Percentiles rank a stretch among this genome's conserved stretches.
phyloP scores from a whole-genome alignment of 2,329 filamentous ascomycete genomes.

The Pseudogymnoascus sp. region DNA sequence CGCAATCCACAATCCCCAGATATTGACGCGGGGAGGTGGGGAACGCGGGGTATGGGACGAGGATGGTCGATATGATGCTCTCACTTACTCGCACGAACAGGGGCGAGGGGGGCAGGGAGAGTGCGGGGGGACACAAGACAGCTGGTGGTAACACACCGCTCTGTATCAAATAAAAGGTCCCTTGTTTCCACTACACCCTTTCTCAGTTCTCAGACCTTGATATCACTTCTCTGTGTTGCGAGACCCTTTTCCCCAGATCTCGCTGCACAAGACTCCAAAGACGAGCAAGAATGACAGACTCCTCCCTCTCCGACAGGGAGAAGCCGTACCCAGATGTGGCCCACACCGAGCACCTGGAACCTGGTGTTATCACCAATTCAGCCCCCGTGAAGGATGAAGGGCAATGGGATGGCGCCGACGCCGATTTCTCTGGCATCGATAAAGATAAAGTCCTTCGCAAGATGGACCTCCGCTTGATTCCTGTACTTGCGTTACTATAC shows the following conservation, averaged over 20 bases:
- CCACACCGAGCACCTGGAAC: not conserved
- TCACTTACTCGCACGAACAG: not conserved
- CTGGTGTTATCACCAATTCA: not conserved
- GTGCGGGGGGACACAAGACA: not conserved
- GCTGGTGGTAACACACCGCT: not conserved
- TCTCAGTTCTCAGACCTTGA: not conserved
- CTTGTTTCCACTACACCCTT: not conserved
- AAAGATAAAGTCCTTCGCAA: constrained; percentile 25
- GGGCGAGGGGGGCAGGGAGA: not conserved
- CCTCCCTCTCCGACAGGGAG: not conserved
- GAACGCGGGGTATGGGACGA: not conserved
- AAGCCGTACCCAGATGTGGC: not conserved
- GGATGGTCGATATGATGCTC: not conserved
- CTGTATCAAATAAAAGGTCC: not conserved
- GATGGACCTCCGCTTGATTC: constrained; percentile 55
- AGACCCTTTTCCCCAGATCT: not conserved
- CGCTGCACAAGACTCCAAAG: not conserved
- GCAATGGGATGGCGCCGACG: not conserved
- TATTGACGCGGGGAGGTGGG: not conserved
- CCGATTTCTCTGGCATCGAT: not conserved
- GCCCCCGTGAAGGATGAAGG: not conserved
- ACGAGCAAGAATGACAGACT: not conserved
- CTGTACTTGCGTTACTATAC: constrained; percentile 61
- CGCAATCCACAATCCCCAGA: constrained; percentile 2
- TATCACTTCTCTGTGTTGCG: not conserved